A percentile compares a stretch with the other conserved stretches of the same genome.
phyloP scores from a whole-genome alignment of 345 rosid genomes.

The Excoecaria agallocha region DNA sequence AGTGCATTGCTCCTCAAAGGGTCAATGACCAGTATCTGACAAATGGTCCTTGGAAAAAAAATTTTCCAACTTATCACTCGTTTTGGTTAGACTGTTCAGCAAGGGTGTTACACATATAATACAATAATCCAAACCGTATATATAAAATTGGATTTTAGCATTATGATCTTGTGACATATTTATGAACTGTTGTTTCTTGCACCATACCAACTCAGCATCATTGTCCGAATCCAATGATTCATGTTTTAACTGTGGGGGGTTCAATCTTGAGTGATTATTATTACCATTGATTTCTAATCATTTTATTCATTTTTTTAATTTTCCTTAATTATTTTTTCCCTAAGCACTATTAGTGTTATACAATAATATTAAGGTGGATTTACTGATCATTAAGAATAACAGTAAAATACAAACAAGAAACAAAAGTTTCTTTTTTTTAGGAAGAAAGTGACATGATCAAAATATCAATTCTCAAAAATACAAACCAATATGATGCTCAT shows the following conservation, averaged over 20 bases:
- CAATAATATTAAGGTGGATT: constrained; percentile 11
- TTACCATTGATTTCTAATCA: constrained; percentile 52
- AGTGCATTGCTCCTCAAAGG: no score
- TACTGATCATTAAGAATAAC: constrained; percentile 27
- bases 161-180: constrained; percentile 43
- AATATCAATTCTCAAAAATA: constrained; percentile 29
- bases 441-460: constrained; percentile 17
- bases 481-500: background rate
- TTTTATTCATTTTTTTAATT: constrained; percentile 27
- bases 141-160: background rate
- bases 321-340: background rate
- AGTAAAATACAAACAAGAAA: constrained; percentile 19
- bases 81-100: no score
- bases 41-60: no score
- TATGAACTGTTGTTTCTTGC: constrained; percentile 43
- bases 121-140: no score
- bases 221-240: constrained; percentile 56
- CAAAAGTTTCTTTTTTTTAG: background rate
- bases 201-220: constrained; percentile 58
- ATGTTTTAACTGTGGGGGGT: constrained; percentile 28
- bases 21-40: no score
- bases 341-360: background rate
- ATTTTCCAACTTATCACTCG: no score
- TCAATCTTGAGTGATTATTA: constrained; percentile 32
- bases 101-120: no score